These are phyloP conservation scores for Antrodiella citrinella DNA, from an alignment of 768 basidiomycete genomes.

Conservation along the genomic window DNA sequence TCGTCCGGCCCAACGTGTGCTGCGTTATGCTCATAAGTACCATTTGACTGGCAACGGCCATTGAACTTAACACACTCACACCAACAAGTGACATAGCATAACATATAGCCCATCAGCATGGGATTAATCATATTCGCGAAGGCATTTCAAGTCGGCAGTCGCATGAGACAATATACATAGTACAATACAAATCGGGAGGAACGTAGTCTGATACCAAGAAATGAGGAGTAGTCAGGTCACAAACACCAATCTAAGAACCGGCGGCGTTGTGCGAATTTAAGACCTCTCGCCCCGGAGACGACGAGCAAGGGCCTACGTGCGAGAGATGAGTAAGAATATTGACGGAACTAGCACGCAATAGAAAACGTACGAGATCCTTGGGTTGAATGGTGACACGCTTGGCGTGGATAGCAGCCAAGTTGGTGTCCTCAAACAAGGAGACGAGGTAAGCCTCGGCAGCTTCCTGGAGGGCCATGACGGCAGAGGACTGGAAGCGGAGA, in stretches of 20 bases:
- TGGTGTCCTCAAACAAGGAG: slow-evolving; percentile 74
- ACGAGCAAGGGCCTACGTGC: slow-evolving; percentile 57
- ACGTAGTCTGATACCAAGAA: neutral
- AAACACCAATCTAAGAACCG: neutral
- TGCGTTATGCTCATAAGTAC: no score
- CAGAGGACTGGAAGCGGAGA: slow-evolving; percentile 89
- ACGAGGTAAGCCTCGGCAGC: slow-evolving; percentile 80
- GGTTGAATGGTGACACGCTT: slow-evolving; percentile 84
- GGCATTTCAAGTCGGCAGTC: neutral
- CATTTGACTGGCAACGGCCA: no score
- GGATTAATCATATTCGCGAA: neutral
- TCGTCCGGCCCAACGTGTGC: no score
- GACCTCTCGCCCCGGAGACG: slow-evolving; percentile 75
- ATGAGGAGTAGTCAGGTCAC: neutral
- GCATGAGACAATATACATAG: neutral
- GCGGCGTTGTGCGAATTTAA: slow-evolving; percentile 23
- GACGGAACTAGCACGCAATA: neutral
- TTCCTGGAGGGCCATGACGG: slow-evolving; percentile 83
- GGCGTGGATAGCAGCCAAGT: slow-evolving; percentile 80
- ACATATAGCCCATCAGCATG: neutral
- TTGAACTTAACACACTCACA: no score
- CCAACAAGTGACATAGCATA: no score
- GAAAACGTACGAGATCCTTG: slow-evolving; percentile 60
- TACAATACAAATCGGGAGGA: neutral
- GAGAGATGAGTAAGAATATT: neutral